Percentiles rank a stretch among this genome's conserved stretches.
Evolutionary conservation across 2,329 filamentous ascomycete species (phyloP).

Genomic region (Colletotrichum noveboracense): DNA sequence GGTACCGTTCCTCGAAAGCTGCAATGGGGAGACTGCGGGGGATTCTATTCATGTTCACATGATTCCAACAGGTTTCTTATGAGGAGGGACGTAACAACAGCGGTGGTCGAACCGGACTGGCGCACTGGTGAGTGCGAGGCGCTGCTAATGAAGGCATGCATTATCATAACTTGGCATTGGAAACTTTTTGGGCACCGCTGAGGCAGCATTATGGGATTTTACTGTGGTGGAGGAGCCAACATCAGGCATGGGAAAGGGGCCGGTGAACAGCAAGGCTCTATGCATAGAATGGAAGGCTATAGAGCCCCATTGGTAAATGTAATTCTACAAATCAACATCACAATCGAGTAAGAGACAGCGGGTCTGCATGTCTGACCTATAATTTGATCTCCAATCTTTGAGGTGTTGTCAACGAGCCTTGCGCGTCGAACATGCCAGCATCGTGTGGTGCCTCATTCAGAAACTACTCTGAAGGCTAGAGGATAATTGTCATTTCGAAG

Average conservation of each 20-base stretch:
- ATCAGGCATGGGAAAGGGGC: not conserved
- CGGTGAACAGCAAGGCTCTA: not conserved
- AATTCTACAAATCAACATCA: not conserved
- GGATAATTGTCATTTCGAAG: not conserved
- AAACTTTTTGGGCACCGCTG: not conserved
- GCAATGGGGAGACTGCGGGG: not conserved
- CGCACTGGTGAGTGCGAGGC: not conserved
- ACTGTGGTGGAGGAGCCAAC: not conserved
- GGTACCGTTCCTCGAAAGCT: not conserved
- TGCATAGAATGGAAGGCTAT: not conserved
- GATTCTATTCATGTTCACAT: not conserved
- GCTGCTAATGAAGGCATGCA: constrained; percentile 20
- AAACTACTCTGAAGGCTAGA: not conserved
- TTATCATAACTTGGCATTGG: not conserved
- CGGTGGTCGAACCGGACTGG: not conserved
- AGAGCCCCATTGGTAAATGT: not conserved
- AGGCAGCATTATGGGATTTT: not conserved
- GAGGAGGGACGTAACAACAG: not conserved
- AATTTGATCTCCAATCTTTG: not conserved
- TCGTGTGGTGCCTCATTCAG: not conserved
- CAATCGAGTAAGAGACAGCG: not conserved
- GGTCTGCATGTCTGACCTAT: not conserved
- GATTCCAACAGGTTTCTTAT: not conserved
- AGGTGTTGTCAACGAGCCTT: not conserved
- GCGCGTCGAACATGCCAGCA: not conserved